Base-by-base conservation (phyloP, 345 rosid genomes). In the Eucalyptus pumila region DNA sequence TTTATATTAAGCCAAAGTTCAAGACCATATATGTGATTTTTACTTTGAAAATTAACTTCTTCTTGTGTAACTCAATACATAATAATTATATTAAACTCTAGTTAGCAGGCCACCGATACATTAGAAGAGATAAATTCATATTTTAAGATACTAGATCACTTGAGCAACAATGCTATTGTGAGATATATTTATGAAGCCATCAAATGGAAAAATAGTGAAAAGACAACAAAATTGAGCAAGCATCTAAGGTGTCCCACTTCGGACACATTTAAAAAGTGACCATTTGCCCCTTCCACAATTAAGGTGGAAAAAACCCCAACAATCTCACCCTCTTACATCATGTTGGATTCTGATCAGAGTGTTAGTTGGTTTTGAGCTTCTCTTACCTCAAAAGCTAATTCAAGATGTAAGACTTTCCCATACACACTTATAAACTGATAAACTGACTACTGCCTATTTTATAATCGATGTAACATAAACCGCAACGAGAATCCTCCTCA, bases 21-120 rank as follows among this genome's bases (percentile, higher is more conserved):
- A 27, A 0, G n/a, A 27, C 14, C 0, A 60, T 27, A 21, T 60
- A 27, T 26, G 14, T 60, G 14, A 60, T 27, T 60, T 26, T 60
- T 30, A 27, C 15, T 27, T 60, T 27, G 1, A 37, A 37, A 37
- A 37, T 37, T 21, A 8, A 76, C 23, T 9, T 17, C 1, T 76
- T 37, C 15, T 76, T 0, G 9, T 37, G 42, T 21, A 3, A 76
- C 14, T 19, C 27, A 5, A 76, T 37, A 10, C 0, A 21, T 0
- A 21, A 37, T 40, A 19, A 21, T 44, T 6, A 40, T 6, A 40
- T 76, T 37, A 76, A 76, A 76, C 27, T 21, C 45, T 19, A 72
- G 1, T 72, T 19, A 11, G 26, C 14, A 37, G 0, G 26, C 45
- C 23, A 10, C 8, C 14, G 1, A 72, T 72, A 9, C 80, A 69